These are phyloP conservation scores for Claviceps monticola DNA, from an alignment of 2,329 filamentous ascomycete genomes.

Conservation along the genomic window DNA sequence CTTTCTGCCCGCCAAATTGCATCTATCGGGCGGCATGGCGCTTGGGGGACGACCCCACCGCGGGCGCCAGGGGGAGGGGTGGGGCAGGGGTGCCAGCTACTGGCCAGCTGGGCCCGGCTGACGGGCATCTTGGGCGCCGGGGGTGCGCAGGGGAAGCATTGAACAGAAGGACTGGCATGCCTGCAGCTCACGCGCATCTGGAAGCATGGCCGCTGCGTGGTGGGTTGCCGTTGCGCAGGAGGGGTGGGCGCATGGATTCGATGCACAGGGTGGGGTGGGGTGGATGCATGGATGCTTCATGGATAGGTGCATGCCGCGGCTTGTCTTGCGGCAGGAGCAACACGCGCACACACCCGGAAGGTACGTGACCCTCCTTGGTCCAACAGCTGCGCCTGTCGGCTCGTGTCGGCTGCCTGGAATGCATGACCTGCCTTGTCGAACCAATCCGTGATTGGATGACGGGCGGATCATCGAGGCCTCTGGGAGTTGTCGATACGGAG, in stretches of 20 bases:
- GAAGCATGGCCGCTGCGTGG: background rate
- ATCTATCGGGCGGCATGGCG: slow-evolving; percentile 8
- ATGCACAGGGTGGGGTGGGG: background rate
- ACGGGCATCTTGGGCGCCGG: background rate
- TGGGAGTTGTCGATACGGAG: background rate
- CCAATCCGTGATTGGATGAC: background rate
- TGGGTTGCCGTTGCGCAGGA: background rate
- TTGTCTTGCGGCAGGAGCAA: background rate
- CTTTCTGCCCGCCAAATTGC: background rate
- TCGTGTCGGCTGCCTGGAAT: background rate
- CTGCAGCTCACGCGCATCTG: background rate
- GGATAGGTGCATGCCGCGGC: background rate
- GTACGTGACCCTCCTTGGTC: background rate
- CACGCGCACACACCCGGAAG: background rate
- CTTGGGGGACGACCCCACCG: slow-evolving; percentile 2
- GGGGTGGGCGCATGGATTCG: background rate
- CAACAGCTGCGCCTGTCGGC: background rate
- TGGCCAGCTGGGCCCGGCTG: background rate
- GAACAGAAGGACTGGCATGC: background rate
- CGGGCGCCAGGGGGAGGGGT: background rate
- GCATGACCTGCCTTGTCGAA: background rate
- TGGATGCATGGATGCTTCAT: background rate
- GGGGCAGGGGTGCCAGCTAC: background rate
- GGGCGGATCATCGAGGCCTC: background rate
- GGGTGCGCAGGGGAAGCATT: background rate